Percentiles rank a stretch among this genome's conserved stretches.
These are phyloP conservation scores for Suillus plorans DNA, from an alignment of 768 basidiomycete species.

Conservation along the genomic window DNA sequence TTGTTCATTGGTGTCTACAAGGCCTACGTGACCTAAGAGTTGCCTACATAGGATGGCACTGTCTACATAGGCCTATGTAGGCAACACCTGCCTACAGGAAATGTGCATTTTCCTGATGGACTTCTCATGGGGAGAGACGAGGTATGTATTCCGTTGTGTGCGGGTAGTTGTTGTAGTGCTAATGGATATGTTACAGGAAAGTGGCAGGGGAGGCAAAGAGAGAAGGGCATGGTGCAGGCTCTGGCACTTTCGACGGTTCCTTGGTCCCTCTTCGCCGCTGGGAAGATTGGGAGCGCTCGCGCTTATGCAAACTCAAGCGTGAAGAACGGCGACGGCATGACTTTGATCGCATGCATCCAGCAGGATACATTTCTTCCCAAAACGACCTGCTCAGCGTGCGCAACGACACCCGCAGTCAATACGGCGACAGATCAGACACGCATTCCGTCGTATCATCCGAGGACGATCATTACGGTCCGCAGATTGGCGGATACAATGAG, in stretches of 20 bases:
- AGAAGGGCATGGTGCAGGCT: slow-evolving; percentile 73
- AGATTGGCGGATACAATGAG: slow-evolving; percentile 96
- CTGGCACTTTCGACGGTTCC: slow-evolving; percentile 47
- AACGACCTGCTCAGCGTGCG: slow-evolving; percentile 62
- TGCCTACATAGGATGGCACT: too few relatives aligned
- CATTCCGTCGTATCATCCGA: slow-evolving; percentile 83
- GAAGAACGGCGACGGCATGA: slow-evolving; percentile 83
- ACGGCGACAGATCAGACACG: slow-evolving; percentile 74
- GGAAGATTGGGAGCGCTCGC: slow-evolving; percentile 99
- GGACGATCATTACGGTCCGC: slow-evolving; percentile 93
- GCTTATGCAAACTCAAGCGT: slow-evolving; percentile 85
- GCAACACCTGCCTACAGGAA: too few relatives aligned
- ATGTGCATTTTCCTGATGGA: too few relatives aligned
- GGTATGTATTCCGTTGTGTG: slow-evolving; percentile 47
- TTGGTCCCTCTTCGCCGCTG: slow-evolving; percentile 90
- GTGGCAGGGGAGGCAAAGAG: slow-evolving; percentile 89
- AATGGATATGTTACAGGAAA: slow-evolving; percentile 54
- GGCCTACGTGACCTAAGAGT: too few relatives aligned
- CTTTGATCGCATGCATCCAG: slow-evolving; percentile 74
- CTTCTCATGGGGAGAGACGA: slow-evolving; percentile 99
- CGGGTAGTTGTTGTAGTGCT: slow-evolving; percentile 3
- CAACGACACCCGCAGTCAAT: slow-evolving; percentile 56
- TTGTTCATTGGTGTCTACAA: too few relatives aligned
- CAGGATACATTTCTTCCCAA: slow-evolving; percentile 64
- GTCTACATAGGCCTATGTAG: too few relatives aligned